These are phyloP conservation scores for Bisporella sp. DNA, from an alignment of 2,329 filamentous ascomycete genomes.

Conservation along the genomic window DNA sequence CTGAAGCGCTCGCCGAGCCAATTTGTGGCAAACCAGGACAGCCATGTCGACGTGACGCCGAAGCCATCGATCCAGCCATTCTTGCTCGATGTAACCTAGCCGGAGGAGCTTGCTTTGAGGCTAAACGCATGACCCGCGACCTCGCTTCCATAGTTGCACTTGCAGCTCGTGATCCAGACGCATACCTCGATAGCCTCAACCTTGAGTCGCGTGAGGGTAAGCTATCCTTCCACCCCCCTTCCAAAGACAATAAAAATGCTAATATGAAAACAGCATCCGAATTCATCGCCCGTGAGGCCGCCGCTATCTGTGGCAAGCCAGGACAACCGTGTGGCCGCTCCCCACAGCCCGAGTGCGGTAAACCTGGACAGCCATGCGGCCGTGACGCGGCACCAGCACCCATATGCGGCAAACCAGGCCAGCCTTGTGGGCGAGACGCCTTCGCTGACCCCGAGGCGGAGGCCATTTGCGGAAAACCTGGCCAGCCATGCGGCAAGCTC, in stretches of 20 bases:
- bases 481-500: slow-evolving; percentile 3
- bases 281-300: slow-evolving; percentile 5
- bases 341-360: slow-evolving; percentile 4
- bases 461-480: slow-evolving; percentile 2
- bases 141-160: slow-evolving; percentile 3
- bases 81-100: slow-evolving; percentile 4
- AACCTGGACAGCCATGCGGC: slow-evolving; percentile 12
- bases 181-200: slow-evolving; percentile 1
- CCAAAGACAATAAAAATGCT: not conserved
- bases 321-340: slow-evolving; percentile 3
- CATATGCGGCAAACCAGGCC: slow-evolving; percentile 4
- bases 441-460: not conserved
- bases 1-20: slow-evolving; percentile 3
- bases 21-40: slow-evolving; percentile 19
- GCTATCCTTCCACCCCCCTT: not conserved
- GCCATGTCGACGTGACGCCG: slow-evolving; percentile 8
- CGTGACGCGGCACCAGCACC: not conserved
- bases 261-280: slow-evolving; percentile 3
- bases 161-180: not conserved
- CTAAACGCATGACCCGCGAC: slow-evolving; percentile 7
- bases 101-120: slow-evolving; percentile 8
- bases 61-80: not conserved
- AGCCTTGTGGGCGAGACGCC: slow-evolving; percentile 1
- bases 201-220: slow-evolving; percentile 4
- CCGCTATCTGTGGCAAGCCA: slow-evolving; percentile 2